Evolutionary conservation across 768 basidiomycete genomes (phyloP).

Genomic region (Pulveroboletus ravenelii): DNA sequence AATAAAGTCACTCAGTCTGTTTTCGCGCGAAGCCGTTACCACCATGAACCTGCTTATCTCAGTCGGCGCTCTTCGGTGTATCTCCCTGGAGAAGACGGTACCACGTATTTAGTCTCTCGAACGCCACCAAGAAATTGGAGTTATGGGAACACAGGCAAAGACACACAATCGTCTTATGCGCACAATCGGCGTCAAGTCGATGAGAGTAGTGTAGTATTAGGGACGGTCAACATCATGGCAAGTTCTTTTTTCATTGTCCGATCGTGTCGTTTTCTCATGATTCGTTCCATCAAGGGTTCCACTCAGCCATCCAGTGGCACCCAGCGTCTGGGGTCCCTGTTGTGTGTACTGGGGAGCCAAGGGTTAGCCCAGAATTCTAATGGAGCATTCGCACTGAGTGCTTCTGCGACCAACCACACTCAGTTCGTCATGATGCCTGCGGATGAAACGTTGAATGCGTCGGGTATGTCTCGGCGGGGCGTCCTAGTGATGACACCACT

Average conservation of each 20-base stretch:
- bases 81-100: constrained; percentile 23
- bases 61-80: constrained; percentile 21
- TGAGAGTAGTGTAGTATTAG: constrained; percentile 31
- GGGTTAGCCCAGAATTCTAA: constrained; percentile 20
- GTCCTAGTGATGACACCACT: neutral
- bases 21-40: constrained; percentile 20
- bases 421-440: constrained; percentile 38
- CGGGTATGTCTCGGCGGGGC: constrained; percentile 9
- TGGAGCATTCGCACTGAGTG: constrained; percentile 41
- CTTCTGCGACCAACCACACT: constrained; percentile 45
- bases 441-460: constrained; percentile 1
- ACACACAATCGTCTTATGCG: neutral
- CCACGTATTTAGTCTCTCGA: constrained; percentile 25
- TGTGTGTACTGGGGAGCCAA: neutral
- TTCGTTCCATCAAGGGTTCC: constrained; percentile 1
- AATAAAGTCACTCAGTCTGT: constrained; percentile 13
- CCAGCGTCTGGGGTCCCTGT: constrained; percentile 20
- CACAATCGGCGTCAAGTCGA: constrained; percentile 8
- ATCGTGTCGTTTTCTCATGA: constrained; percentile 7
- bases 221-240: constrained; percentile 49
- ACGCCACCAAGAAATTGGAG: neutral
- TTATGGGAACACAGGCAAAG: neutral
- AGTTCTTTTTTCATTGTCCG: constrained; percentile 12
- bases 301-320: neutral
- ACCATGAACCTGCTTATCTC: constrained; percentile 4